Base-by-base conservation (phyloP, 192 early-diverging fungal species). In the Anaeromyces robustus region DNA sequence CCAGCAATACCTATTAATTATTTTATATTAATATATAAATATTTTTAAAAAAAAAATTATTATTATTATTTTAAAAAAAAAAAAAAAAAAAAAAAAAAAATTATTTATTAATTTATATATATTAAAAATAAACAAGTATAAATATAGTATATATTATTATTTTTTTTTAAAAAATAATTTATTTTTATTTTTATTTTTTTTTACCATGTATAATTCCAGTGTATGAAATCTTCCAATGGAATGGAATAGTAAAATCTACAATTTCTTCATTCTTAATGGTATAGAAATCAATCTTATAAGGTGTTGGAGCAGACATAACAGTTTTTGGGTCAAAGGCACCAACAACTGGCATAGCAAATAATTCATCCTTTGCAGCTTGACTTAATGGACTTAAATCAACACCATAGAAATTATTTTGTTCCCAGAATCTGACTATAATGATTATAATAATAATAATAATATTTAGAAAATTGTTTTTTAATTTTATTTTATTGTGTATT, bases 1-100 rank as follows among this genome's bases (percentile, higher is more conserved):
- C 95, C 95, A 41, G 93, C 96, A 29, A 99, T 90, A 22, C 97
- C 97, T 80, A 97, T 96, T 86, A 96, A 90, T 43, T 97, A 80
- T 2, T 85, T 86, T 83, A 77, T 26, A 30, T 26, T 34, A 79
- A 37, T 13, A 6, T 30, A 78, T 14, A 18, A 34, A 26, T 29
- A 29, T 29, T 34, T 7, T 7, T 34, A 34, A 34, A 34, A 7
- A 34, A 7, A 34, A 34, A 34, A 34, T 34, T 3, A 34, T 39
- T 4, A 39, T 39, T 14, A 39, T 39, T 39, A 39, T 39, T 12
- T 39, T 39, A 34, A 34, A 12, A 12, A 34, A 7, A 34, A 34
- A 7, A 34, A 34, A 7, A 7, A 7, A 7, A 34, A 7, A 34
- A 7, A 7, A 7, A 34, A 34, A 34, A 34, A 34, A 34, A 34